Base-by-base conservation (phyloP, 2,329 filamentous ascomycete species). In the Aspergillus sergii region DNA sequence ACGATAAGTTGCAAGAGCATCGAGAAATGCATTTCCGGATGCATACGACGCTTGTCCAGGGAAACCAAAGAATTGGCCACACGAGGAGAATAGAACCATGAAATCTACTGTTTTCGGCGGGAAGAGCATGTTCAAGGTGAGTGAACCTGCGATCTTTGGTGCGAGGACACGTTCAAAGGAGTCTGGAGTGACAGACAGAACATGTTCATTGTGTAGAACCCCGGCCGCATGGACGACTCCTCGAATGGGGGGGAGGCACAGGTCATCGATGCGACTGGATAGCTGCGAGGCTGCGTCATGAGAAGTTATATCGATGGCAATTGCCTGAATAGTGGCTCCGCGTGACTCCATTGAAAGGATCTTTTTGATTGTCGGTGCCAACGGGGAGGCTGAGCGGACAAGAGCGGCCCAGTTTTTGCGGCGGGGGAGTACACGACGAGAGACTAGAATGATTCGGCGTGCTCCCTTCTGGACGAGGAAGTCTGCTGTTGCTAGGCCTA, bases 391-490 rank as follows among this genome's bases (percentile, higher is more conserved):
- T n/a, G n/a, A 54, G 4, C 28, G 39, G 32, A 36, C 8, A 39
- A 23, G 26, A 11, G 51, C 39, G 4, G 19, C 30, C 12, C 21
- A 46, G 11, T 54, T 21, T 78, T 79, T 80, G 9, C 79, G 74
- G 11, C 72, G 70, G 2, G 79, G 80, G 1, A 82, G 68, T 1
- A 43, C 62, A 12, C 76, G 75, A 10, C 80, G 76, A 1, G 79
- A 81, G 5, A 79, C 41, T 1, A 82, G 68, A 1, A 82, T 71
- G 2, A 82, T 64, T n/a, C 80, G 72, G 2, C 79, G 73, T 34
- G 80, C 80, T 0, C 79, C 79, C n/a, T 79, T 74, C 34, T 77
- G 69, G 1, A 78, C 74, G 3, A 82, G 65, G 60, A 76, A 81
- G 14, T 72, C 67, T 8, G 76, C 73, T 0, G 76, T 69, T 50